These are phyloP conservation scores for Exophiala viscosa DNA, from an alignment of 2,329 filamentous ascomycete species.

Conservation along the genomic window DNA sequence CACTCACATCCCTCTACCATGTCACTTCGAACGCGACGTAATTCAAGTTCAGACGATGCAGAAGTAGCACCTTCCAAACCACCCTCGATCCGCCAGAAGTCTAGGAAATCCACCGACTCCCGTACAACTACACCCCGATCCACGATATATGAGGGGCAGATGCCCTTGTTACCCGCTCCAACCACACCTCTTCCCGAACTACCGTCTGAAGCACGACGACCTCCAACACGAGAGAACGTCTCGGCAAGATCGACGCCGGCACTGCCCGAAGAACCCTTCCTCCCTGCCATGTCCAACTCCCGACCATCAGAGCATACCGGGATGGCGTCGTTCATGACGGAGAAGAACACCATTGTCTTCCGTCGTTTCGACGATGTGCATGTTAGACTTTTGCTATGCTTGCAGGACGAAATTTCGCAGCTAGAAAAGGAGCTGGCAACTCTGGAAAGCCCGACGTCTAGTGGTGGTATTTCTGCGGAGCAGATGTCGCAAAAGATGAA, in stretches of 20 bases:
- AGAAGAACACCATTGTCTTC: slow-evolving; percentile 30
- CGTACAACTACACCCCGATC: slow-evolving; percentile 19
- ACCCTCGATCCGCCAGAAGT: slow-evolving; percentile 15
- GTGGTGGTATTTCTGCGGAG: slow-evolving; percentile 11
- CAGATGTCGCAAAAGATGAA: slow-evolving; percentile 19
- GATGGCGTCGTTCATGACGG: slow-evolving; percentile 27
- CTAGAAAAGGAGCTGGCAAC: slow-evolving; percentile 32
- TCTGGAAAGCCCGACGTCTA: slow-evolving; percentile 27
- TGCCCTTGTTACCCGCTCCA: slow-evolving; percentile 20
- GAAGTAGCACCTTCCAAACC: slow-evolving; percentile 11
- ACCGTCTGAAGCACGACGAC: slow-evolving; percentile 19
- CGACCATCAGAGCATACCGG: slow-evolving; percentile 18
- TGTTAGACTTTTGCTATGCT: slow-evolving; percentile 30
- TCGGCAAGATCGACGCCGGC: slow-evolving; percentile 3
- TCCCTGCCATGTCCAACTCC: neutral
- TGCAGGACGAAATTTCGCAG: slow-evolving; percentile 35
- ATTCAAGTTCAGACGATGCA: slow-evolving; percentile 21
- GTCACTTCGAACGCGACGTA: slow-evolving; percentile 16
- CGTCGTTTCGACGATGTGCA: slow-evolving; percentile 35
- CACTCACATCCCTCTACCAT: slow-evolving; percentile 27
- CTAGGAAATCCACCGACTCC: slow-evolving; percentile 24
- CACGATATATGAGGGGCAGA: slow-evolving; percentile 20
- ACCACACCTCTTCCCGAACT: slow-evolving; percentile 24
- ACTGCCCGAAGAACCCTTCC: slow-evolving; percentile 10
- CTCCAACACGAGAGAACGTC: slow-evolving; percentile 11